Evolutionary conservation across 2,329 filamentous ascomycete species (phyloP), one percentile per base, ranked within the genome.

Genomic region (Trichoderma sp.): DNA sequence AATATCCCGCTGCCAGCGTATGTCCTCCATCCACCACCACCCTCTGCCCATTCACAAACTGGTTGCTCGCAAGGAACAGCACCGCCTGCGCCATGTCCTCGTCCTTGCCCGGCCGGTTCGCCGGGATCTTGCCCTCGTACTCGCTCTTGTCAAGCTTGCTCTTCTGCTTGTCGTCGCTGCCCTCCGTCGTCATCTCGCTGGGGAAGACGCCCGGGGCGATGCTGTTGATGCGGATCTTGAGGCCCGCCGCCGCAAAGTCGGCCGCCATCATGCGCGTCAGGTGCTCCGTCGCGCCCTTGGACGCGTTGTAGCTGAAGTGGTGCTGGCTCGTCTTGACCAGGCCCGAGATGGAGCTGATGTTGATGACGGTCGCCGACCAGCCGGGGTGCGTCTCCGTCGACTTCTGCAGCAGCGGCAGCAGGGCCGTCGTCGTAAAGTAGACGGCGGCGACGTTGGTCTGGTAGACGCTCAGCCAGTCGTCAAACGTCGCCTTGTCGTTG

Each of bases 361-460:
- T 89, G 74, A 90, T 85, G 52, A 90, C 82, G 6, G 88, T 83
- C 1, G 82, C 79, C 0, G 87, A 82, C 82, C 81, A 84, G 63
- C 80, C 80, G 5, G 71, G 67, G 66, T 79, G 75, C 1, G 64
- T 70, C 59, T 81, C 76, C 69, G 71, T 82, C 70, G 70, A 79
- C 24, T 81, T 81, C 72, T 88, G 83, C 58, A 91, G 80, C 4
- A 90, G 78, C 0, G 88, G 86, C 1, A 87, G 83, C 51, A 90
- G 82, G 0, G 86, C 83, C 57, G 88, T 82, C 0, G 87, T 88
- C 57, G 85, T 81, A 69, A 88, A 90, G 78, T 86, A 90, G 64
- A 87, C 81, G 66, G 84, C 85, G 39, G 91, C 85, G 12, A 93
- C 90, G 69, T 96, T 93, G 21, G 90, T 91, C 66, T 86, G 85